These are phyloP conservation scores for Corymbia maculata DNA, from an alignment of 345 rosid genomes.

Conservation along the genomic window DNA sequence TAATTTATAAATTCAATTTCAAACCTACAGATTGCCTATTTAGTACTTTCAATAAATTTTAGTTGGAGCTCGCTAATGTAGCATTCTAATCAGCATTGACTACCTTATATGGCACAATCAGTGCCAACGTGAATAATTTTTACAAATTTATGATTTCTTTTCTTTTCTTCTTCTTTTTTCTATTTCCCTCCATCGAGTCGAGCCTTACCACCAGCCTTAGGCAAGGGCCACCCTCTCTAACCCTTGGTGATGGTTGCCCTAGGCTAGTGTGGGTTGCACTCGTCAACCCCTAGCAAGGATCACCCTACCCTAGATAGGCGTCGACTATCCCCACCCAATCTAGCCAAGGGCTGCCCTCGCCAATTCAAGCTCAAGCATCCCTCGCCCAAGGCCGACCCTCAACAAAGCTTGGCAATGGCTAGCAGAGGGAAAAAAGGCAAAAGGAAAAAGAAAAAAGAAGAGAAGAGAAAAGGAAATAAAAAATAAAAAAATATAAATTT, in stretches of 20 bases:
- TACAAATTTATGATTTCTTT: too few species aligned
- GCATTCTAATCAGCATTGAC: rapidly evolving
- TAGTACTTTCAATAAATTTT: background rate
- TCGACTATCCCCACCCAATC: rapidly evolving
- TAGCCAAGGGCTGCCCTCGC: background rate
- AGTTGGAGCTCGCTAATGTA: background rate
- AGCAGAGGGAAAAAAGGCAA: background rate
- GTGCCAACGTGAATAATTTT: background rate
- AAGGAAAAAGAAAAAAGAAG: too few species aligned
- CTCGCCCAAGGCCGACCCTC: background rate
- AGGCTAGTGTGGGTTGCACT: background rate
- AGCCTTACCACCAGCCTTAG: rapidly evolving
- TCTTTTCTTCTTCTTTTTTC: too few species aligned
- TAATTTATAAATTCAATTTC: too few species aligned
- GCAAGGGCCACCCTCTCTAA: rapidly evolving
- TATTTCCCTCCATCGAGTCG: too few species aligned
- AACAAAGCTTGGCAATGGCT: background rate
- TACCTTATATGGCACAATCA: background rate
- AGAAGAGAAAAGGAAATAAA: background rate
- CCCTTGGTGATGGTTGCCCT: too few species aligned
- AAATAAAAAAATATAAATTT: too few species aligned
- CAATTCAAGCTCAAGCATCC: background rate
- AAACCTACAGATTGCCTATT: background rate
- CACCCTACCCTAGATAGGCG: background rate
- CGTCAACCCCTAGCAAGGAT: background rate